These are phyloP conservation scores for Suillus lakei DNA, from an alignment of 768 basidiomycete species.

Conservation along the genomic window DNA sequence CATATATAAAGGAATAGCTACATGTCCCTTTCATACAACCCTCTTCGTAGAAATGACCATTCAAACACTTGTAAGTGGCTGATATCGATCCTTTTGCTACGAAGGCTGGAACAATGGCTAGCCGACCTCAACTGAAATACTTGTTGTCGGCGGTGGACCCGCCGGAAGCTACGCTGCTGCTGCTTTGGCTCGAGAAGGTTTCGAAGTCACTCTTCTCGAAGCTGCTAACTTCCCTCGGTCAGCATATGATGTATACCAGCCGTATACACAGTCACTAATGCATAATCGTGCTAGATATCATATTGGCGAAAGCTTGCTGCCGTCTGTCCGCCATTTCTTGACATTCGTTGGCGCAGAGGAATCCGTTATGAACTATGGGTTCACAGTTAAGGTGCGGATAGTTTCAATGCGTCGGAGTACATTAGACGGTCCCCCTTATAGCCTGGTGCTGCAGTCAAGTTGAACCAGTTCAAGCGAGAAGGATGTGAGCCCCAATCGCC, in stretches of 20 bases:
- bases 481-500: conserved; percentile 49
- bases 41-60: background rate
- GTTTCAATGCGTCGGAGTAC: background rate
- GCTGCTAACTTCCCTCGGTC: conserved; percentile 56
- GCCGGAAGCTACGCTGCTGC: conserved; percentile 62
- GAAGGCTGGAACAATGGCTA: background rate
- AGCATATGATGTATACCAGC: conserved; percentile 52
- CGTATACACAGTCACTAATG: background rate
- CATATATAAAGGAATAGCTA: background rate
- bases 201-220: conserved; percentile 58
- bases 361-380: conserved; percentile 53
- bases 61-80: background rate
- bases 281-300: conserved; percentile 47
- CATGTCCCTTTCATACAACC: background rate
- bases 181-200: conserved; percentile 28
- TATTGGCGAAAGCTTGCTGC: conserved; percentile 64
- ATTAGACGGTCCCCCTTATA: conserved; percentile 21
- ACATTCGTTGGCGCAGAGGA: conserved; percentile 63
- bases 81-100: background rate
- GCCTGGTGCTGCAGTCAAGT: conserved; percentile 70
- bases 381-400: conserved; percentile 48
- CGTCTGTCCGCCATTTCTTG: conserved; percentile 61
- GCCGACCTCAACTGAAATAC: conserved; percentile 14
- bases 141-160: conserved; percentile 49
- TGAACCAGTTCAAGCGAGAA: conserved; percentile 67